phyloP scores from a whole-genome alignment of 2,329 filamentous ascomycete genomes.

The Calycina herbarum region DNA sequence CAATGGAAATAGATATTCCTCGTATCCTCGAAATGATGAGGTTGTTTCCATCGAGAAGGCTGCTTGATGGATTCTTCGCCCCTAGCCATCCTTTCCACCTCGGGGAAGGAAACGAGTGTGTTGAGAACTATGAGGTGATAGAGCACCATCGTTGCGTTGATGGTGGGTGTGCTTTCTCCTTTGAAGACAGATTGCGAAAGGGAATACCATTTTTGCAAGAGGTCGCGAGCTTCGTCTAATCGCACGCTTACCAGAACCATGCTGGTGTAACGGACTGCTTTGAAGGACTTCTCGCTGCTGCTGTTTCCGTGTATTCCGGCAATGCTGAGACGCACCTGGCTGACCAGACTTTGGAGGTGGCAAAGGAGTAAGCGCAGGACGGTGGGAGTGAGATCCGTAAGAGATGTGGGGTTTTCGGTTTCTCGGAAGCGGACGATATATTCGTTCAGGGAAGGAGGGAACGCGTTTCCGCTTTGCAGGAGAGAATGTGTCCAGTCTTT shows the following conservation, averaged over 20 bases:
- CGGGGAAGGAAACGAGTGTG: background rate
- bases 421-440: constrained; percentile 2
- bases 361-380: constrained; percentile 4
- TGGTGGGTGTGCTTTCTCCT: background rate
- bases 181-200: background rate
- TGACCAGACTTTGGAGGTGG: background rate
- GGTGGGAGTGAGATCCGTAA: background rate
- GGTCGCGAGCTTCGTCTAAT: background rate
- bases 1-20: background rate
- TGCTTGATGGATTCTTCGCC: background rate
- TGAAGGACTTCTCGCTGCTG: background rate
- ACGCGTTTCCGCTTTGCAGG: background rate
- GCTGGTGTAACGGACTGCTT: background rate
- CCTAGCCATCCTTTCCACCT: background rate
- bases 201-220: constrained; percentile 1
- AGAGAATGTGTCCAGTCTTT: background rate
- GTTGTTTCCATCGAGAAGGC: background rate
- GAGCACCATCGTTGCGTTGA: constrained; percentile 1
- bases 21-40: constrained; percentile 3
- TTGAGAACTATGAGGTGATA: background rate
- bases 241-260: background rate
- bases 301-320: background rate
- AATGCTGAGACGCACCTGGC: background rate
- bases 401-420: constrained; percentile 1
- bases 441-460: constrained; percentile 2